phyloP scores from a whole-genome alignment of 306 rosid species.

The cucumber (Cucumis sativus) region DNA sequence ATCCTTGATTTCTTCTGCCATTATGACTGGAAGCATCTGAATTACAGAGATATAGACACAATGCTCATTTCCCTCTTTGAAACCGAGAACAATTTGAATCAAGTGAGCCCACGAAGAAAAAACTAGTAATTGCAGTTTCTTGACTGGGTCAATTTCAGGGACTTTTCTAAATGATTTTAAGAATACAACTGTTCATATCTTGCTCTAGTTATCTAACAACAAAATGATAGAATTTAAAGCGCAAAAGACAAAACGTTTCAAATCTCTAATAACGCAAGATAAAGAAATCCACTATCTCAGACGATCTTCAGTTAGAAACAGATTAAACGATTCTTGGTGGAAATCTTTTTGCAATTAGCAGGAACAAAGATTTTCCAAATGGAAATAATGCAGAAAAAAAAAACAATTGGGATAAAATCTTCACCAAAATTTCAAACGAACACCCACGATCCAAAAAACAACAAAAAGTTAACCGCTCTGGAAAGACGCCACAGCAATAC shows the following conservation, averaged over 20 bases:
- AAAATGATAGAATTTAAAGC: neutral
- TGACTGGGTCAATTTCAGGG: neutral
- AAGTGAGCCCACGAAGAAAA: neutral
- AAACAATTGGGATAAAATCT: neutral
- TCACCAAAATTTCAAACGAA: neutral
- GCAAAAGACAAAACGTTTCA: neutral
- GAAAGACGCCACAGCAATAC: neutral
- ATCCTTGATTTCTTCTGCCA: constrained; percentile 31
- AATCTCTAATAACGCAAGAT: neutral
- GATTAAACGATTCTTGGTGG: neutral
- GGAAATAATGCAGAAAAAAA: neutral
- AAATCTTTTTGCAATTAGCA: neutral
- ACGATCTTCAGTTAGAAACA: neutral
- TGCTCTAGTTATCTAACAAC: neutral
- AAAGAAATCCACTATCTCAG: neutral
- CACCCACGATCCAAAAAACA: neutral
- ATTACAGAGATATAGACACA: constrained; percentile 21
- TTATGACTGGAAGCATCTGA: constrained; percentile 35
- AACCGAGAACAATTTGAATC: neutral
- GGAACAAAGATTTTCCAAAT: neutral
- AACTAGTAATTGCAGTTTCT: neutral
- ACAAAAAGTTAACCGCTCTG: neutral
- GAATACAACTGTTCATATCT: neutral
- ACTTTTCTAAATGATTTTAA: neutral
- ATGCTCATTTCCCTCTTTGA: neutral